phyloP scores from a whole-genome alignment of 2,329 filamentous ascomycete species.

The Nectriaceae sp. region DNA sequence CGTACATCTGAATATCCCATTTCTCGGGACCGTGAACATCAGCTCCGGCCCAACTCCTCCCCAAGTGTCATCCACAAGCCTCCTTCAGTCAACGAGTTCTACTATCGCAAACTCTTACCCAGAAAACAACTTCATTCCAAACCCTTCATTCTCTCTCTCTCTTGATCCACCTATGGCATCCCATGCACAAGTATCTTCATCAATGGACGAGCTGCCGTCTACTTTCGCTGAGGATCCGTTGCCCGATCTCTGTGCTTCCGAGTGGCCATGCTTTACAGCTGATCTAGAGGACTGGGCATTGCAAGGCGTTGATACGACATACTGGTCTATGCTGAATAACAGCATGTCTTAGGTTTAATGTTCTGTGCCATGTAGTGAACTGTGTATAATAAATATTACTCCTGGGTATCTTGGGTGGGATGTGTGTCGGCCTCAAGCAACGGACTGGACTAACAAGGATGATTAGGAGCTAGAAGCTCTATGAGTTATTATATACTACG shows the following conservation, averaged over 20 bases:
- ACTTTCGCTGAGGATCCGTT: conserved; percentile 8
- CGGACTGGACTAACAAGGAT: too few species aligned
- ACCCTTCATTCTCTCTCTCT: conserved; percentile 12
- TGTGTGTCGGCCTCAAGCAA: too few species aligned
- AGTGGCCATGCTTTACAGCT: conserved; percentile 29
- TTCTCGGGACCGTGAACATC: conserved; percentile 50
- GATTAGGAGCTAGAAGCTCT: not conserved
- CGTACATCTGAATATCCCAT: conserved; percentile 46
- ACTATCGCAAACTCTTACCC: conserved; percentile 6
- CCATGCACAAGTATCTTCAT: conserved; percentile 3
- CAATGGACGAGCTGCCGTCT: conserved; percentile 3
- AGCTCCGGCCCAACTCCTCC: conserved; percentile 23
- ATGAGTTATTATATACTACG: too few species aligned
- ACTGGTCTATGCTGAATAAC: conserved; percentile 36
- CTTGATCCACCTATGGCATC: not conserved
- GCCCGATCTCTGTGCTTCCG: conserved; percentile 12
- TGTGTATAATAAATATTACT: too few species aligned
- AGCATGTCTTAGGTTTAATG: too few species aligned
- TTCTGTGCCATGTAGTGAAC: too few species aligned
- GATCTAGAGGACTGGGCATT: conserved; percentile 43
- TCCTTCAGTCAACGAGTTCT: conserved; percentile 14
- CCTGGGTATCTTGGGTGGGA: too few species aligned
- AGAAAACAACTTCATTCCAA: conserved; percentile 2
- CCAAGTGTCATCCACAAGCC: conserved; percentile 9
- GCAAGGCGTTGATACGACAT: conserved; percentile 42